Conservation (phyloP, 2,329 filamentous ascomycete genomes). For the Penicillium palitans region DNA sequence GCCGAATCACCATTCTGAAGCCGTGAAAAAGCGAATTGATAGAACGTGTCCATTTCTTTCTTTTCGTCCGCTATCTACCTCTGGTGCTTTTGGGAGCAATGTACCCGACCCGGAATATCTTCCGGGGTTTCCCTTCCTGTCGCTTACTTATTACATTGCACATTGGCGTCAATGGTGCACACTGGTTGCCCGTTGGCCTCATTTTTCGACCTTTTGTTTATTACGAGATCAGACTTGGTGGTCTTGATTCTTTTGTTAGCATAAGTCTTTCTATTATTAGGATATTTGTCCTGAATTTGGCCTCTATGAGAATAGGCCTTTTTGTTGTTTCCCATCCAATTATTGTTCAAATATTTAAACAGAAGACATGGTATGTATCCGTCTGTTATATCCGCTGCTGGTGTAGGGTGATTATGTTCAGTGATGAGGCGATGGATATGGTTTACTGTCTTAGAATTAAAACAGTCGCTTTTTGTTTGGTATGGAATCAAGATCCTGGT, state of each 20-base stretch:
- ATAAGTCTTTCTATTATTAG: slow-evolving; percentile 11
- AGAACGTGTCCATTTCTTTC: slow-evolving; percentile 19
- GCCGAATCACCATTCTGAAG: slow-evolving; percentile 7
- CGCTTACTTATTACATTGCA: slow-evolving; percentile 22
- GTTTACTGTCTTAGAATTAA: neutral
- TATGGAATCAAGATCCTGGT: neutral
- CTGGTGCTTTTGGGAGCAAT: slow-evolving; percentile 14
- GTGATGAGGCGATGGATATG: neutral
- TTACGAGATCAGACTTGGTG: slow-evolving; percentile 14
- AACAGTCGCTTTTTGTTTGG: neutral
- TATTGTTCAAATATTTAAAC: neutral
- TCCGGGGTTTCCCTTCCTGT: slow-evolving; percentile 12
- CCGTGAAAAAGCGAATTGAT: slow-evolving; percentile 24
- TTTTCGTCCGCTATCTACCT: slow-evolving; percentile 13
- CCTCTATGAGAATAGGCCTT: slow-evolving; percentile 18
- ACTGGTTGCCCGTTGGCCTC: slow-evolving; percentile 4
- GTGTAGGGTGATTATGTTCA: neutral
- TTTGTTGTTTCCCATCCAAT: slow-evolving; percentile 7
- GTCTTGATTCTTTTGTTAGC: slow-evolving; percentile 15
- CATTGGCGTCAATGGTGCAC: slow-evolving; percentile 25
- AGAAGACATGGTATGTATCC: neutral
- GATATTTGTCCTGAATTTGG: slow-evolving; percentile 7
- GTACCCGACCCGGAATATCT: slow-evolving; percentile 6
- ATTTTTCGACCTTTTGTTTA: slow-evolving; percentile 8
- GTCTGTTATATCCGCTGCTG: neutral